Conservation (phyloP, 2,329 filamentous ascomycete genomes). For the Scolecobasidium constrictum region DNA sequence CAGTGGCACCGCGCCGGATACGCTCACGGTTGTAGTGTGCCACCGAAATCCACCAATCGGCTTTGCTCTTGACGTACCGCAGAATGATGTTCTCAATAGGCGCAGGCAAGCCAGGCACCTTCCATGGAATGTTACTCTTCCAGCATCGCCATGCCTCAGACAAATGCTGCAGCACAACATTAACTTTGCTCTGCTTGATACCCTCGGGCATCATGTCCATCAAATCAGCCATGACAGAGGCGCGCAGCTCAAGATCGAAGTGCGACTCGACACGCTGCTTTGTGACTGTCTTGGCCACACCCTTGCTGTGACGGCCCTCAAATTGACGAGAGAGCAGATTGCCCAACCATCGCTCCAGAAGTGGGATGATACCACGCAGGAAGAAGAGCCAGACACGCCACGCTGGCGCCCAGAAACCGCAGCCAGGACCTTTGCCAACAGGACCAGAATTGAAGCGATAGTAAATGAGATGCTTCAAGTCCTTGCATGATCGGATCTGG, state of each 20-base stretch:
- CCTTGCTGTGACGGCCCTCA: constrained; percentile 96
- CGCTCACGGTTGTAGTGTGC: constrained; percentile 98
- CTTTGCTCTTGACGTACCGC: constrained; percentile 97
- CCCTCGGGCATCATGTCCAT: constrained; percentile 99
- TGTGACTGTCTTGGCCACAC: constrained; percentile 96
- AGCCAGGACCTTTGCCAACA: constrained; percentile 93
- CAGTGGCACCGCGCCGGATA: constrained; percentile 89
- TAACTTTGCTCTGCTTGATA: constrained; percentile 99
- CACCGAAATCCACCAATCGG: constrained; percentile 99
- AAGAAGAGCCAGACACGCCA: constrained; percentile 99
- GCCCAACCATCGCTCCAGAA: constrained; percentile 93
- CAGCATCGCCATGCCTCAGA: constrained; percentile 99
- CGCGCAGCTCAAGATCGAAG: constrained; percentile 92
- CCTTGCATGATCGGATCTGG: constrained; percentile 97
- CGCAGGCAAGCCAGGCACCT: constrained; percentile 89
- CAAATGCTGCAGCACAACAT: constrained; percentile 91
- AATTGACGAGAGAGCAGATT: constrained; percentile 96
- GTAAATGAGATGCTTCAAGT: constrained; percentile 97
- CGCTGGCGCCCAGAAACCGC: constrained; percentile 97
- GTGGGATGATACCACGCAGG: constrained; percentile 94
- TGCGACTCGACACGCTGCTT: constrained; percentile 99
- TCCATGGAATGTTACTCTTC: constrained; percentile 99
- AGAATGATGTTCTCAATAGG: constrained; percentile 98
- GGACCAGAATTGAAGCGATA: constrained; percentile 96
- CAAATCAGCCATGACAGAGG: constrained; percentile 95